Evolutionary conservation across 1,284 basidiomycete species (phyloP).

Genomic region (Cystobasidium pallidum): DNA sequence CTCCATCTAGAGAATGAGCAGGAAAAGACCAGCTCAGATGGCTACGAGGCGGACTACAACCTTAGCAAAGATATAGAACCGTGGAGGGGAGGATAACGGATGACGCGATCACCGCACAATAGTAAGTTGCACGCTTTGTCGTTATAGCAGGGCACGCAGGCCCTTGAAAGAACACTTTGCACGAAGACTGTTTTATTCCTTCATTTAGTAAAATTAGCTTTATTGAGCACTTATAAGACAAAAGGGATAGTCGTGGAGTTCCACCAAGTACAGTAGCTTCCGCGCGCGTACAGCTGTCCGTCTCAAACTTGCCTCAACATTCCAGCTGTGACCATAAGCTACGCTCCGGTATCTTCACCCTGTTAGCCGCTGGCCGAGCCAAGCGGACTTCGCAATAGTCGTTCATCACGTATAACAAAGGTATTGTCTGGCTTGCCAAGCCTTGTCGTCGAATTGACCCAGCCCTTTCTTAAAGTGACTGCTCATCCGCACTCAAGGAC

Average conservation of each 20-base stretch:
- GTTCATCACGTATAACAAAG: not conserved
- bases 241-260: not conserved
- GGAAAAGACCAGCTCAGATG: not conserved
- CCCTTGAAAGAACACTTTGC: not conserved
- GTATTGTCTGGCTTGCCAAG: too few relatives aligned
- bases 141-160: not conserved
- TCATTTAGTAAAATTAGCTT: too few relatives aligned
- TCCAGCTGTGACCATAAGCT: not conserved
- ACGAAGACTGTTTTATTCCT: too few relatives aligned
- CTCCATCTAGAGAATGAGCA: constrained; percentile 1
- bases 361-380: constrained; percentile 9
- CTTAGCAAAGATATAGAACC: constrained; percentile 6
- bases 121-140: constrained; percentile 7
- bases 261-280: too few relatives aligned
- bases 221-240: constrained; percentile 1
- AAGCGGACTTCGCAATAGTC: not conserved
- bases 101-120: not conserved
- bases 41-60: not conserved
- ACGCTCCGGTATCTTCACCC: not conserved
- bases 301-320: too few relatives aligned
- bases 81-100: constrained; percentile 2
- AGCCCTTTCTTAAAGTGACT: too few relatives aligned
- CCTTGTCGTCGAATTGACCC: too few relatives aligned
- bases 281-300: too few relatives aligned
- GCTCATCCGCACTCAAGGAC: too few relatives aligned